Evolutionary conservation across 2,329 filamentous ascomycete genomes (phyloP).

Genomic region (Pestalotiopsis sp.): DNA sequence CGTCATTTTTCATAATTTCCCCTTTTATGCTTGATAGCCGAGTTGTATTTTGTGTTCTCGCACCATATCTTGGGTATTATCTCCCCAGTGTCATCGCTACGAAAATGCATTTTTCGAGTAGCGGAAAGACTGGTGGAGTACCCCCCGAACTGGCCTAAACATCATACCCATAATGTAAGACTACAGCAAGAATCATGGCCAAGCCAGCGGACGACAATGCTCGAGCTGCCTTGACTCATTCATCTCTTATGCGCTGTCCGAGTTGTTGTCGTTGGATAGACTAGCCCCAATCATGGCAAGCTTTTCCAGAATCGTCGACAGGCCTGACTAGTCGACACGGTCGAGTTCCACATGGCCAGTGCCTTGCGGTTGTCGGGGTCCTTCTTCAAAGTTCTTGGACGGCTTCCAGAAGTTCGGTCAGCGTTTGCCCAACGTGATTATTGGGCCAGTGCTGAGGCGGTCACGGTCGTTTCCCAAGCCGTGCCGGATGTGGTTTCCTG

Average conservation of each 20-base stretch:
- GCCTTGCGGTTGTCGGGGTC: conserved; percentile 1
- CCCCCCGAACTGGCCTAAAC: neutral
- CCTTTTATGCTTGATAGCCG: neutral
- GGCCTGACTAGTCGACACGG: neutral
- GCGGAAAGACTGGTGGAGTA: neutral
- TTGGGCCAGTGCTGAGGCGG: neutral
- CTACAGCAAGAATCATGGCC: neutral
- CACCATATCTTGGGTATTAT: too few relatives aligned
- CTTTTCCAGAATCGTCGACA: neutral
- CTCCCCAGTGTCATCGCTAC: neutral
- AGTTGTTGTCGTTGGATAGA: neutral
- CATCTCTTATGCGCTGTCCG: neutral
- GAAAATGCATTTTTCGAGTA: too few relatives aligned
- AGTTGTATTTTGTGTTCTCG: too few relatives aligned
- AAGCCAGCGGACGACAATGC: neutral
- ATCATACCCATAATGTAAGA: neutral
- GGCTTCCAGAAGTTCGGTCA: neutral
- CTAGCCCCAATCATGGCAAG: neutral
- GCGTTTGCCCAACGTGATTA: neutral
- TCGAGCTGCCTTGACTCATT: neutral
- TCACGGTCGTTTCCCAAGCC: neutral
- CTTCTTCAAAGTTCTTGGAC: neutral
- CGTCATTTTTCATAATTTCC: neutral
- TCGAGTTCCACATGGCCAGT: neutral
- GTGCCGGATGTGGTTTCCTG: neutral